Evolutionary conservation across 1,284 basidiomycete genomes (phyloP), one percentile per base, ranked within the genome.

Genomic region (Trametes versicolor): DNA sequence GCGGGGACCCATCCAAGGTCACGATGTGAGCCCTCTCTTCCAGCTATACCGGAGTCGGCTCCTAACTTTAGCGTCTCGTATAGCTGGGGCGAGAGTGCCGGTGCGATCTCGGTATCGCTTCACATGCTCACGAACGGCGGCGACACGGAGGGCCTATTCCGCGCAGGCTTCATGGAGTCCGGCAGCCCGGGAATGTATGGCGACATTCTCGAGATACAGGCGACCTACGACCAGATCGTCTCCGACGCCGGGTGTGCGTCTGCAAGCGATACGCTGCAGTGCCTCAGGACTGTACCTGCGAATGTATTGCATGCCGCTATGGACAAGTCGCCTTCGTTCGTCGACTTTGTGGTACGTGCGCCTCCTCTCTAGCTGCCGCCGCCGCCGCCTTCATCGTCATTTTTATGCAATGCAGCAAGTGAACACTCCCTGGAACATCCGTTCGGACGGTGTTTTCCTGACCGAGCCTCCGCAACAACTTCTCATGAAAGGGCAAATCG

Each of bases 1-100:
- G 89, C 0, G 91, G 91, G 4, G 85, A 91, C 70, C 83, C 85
- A 12, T 73, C 77, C 2, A 83, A 83, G 71, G 87, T 88, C 3
- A 87, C 84, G 2, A 83, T 87, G 86, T 87, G n/a, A n/a, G n/a
- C n/a, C n/a, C n/a, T n/a, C n/a, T n/a, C n/a, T n/a, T n/a, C n/a
- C n/a, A n/a, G n/a, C n/a, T n/a, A n/a, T n/a, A n/a, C n/a, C n/a
- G n/a, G n/a, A n/a, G n/a, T n/a, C n/a, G n/a, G n/a, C n/a, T n/a
- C n/a, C n/a, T n/a, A n/a, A n/a, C n/a, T n/a, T n/a, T n/a, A n/a
- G n/a, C n/a, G n/a, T 29, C 9, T 29, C 27, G 5, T 13, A 19
- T 41, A 78, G 78, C 51, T 80, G 77, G 75, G 82, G 82, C 27
- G 75, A 82, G 64, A 79, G 77, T 32, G 81, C 82, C 1, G 82